Conservation (phyloP, 2,329 filamentous ascomycete species). For the Xylariales sp. region DNA sequence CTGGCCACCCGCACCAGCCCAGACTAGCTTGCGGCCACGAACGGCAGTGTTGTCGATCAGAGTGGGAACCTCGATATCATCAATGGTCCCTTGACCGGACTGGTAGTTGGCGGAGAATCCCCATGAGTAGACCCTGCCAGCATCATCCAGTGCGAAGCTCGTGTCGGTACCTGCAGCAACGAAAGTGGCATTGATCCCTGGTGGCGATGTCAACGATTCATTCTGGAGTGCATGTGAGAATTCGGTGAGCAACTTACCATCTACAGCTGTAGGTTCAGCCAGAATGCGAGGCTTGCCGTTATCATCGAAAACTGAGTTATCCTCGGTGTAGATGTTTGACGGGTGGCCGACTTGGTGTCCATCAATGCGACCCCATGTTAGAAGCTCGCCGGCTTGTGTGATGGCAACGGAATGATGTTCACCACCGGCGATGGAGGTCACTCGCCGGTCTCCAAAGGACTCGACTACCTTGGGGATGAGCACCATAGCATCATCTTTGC, state of each 20-base stretch:
- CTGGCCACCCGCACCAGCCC: slow-evolving; percentile 84
- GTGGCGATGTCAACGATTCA: too few relatives aligned
- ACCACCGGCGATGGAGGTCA: slow-evolving; percentile 66
- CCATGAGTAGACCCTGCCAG: slow-evolving; percentile 72
- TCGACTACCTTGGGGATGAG: slow-evolving; percentile 66
- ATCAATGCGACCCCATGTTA: slow-evolving; percentile 44
- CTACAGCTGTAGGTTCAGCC: slow-evolving; percentile 57
- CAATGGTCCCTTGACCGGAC: slow-evolving; percentile 71
- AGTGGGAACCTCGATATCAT: slow-evolving; percentile 74
- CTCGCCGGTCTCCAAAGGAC: slow-evolving; percentile 57
- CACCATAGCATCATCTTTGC: slow-evolving; percentile 66
- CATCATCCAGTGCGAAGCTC: slow-evolving; percentile 63
- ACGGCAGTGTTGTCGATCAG: slow-evolving; percentile 81
- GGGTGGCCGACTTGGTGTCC: slow-evolving; percentile 53
- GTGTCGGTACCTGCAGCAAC: slow-evolving; percentile 68
- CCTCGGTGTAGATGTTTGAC: slow-evolving; percentile 47
- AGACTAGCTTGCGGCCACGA: slow-evolving; percentile 67
- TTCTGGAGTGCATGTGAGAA: slow-evolving; percentile 10
- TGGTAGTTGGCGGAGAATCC: slow-evolving; percentile 79
- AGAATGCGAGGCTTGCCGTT: slow-evolving; percentile 66
- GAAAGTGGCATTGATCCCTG: slow-evolving; percentile 45
- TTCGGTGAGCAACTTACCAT: slow-evolving; percentile 36
- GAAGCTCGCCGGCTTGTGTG: slow-evolving; percentile 35
- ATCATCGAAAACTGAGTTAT: slow-evolving; percentile 60
- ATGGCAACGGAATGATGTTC: slow-evolving; percentile 59